A percentile compares a stretch with the other conserved stretches of the same genome.
Conservation (phyloP, 805 yeast species). For the Candida argentea region DNA sequence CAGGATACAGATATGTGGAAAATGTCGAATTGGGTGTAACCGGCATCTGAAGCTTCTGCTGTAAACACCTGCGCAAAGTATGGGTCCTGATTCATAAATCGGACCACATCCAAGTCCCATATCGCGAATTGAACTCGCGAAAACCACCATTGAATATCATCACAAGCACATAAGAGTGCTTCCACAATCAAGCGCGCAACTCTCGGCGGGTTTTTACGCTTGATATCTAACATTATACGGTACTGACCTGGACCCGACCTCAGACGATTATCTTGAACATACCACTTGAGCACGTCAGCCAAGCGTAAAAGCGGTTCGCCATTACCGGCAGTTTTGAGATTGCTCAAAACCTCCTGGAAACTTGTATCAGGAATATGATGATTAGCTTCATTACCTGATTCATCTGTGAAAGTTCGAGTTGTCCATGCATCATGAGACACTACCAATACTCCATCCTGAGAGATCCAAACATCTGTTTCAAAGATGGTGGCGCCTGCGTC, state of each 20-base stretch:
- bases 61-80: conserved; percentile 19
- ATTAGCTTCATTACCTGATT: conserved; percentile 24
- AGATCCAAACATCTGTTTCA: conserved; percentile 35
- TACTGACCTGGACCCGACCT: conserved; percentile 7
- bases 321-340: conserved; percentile 20
- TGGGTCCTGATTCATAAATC: conserved; percentile 29
- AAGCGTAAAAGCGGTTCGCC: conserved; percentile 26
- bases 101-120: conserved; percentile 29
- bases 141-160: conserved; percentile 28
- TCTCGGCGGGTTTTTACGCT: conserved; percentile 27
- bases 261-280: conserved; percentile 12
- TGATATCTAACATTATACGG: conserved; percentile 30
- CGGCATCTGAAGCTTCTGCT: conserved; percentile 7
- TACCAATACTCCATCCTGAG: conserved; percentile 26
- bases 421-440: conserved; percentile 32
- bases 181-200: conserved; percentile 18
- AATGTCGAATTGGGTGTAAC: conserved; percentile 21
- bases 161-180: conserved; percentile 18
- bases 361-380: conserved; percentile 22
- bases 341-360: conserved; percentile 17
- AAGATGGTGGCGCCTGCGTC: conserved; percentile 27
- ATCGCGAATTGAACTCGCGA: conserved; percentile 28
- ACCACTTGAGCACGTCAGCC: conserved; percentile 23
- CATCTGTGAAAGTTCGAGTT: conserved; percentile 25
- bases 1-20: conserved; percentile 27